Conservation (phyloP, 2,329 filamentous ascomycete genomes). For the Colletotrichum tanaceti region DNA sequence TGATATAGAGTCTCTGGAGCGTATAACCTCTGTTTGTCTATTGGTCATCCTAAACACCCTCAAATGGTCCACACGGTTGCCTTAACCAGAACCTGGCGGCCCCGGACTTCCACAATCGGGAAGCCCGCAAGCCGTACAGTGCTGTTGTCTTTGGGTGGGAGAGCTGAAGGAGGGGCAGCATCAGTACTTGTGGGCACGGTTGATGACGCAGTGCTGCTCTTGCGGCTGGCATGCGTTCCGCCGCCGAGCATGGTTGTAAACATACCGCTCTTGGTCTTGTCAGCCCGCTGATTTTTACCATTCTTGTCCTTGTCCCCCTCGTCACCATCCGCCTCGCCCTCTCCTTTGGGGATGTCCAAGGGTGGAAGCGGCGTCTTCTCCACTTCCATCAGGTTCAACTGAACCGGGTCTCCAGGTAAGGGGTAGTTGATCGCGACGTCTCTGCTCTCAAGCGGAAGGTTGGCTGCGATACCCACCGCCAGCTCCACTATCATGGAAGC, state of each 20-base stretch:
- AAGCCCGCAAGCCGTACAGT: constrained; percentile 82
- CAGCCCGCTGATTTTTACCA: constrained; percentile 52
- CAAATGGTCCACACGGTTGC: constrained; percentile 76
- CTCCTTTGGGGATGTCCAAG: constrained; percentile 56
- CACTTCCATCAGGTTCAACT: constrained; percentile 83
- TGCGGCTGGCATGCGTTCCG: constrained; percentile 43
- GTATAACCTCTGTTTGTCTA: constrained; percentile 12
- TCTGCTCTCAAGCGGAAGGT: constrained; percentile 89
- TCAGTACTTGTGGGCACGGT: constrained; percentile 52
- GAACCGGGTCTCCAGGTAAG: constrained; percentile 77
- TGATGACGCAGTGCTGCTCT: constrained; percentile 50
- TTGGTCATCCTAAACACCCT: constrained; percentile 1
- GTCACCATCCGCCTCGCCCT: constrained; percentile 57
- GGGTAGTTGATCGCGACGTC: constrained; percentile 92
- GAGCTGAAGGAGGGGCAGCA: constrained; percentile 51
- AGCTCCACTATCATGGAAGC: constrained; percentile 94
- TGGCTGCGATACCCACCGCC: constrained; percentile 84
- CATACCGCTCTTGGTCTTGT: constrained; percentile 63
- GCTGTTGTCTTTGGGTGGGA: constrained; percentile 58
- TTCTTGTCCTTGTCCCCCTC: constrained; percentile 58
- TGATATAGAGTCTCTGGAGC: constrained; percentile 7
- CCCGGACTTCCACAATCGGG: constrained; percentile 78
- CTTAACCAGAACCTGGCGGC: constrained; percentile 79
- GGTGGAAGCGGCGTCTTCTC: constrained; percentile 78
- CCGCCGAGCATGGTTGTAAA: constrained; percentile 43